Base-by-base conservation (phyloP, 2,329 filamentous ascomycete species). In the Fusarium annulatum region DNA sequence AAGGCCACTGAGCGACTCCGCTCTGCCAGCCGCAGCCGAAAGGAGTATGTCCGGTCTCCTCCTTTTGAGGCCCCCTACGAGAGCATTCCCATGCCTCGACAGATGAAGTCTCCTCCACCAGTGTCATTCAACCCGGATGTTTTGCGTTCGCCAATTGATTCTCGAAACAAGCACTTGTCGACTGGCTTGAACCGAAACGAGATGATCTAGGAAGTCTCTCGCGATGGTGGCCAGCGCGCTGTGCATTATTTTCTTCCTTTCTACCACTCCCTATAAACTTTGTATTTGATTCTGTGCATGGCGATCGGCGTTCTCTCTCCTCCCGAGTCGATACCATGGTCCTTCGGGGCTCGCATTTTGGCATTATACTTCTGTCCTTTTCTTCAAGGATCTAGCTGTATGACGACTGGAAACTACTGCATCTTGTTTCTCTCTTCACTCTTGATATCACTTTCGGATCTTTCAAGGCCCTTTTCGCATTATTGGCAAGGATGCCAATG, bases 1-100 rank as follows among this genome's bases (percentile, higher is more conserved):
- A 88, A 89, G 52, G 88, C 88, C 0, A 89, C 89, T 0, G 89
- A 91, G 75, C 86, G 88, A 53, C 86, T 91, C 77, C 86, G 89
- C 26, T 91, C 89, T 8, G 89, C 84, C 4, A 91, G 89, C 79
- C 87, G 89, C 21, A 86, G 85, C 57, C 85, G 86, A 48, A 88
- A 88, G 73, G 85, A 85, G 68, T 71, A 76, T 38, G 53, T 61
- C 11, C 67, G 74, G 69, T 79, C 76, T 36, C 76, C 78, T 12
- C 69, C 72, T 9, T 70, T 79, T 38, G 80, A 82, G 34, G 81
- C 81, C 26, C 84, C 82, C 26, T 84, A 86, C 67, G 85, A 87
- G 77, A 85, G 82, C 71, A 78, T 84, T 6, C 81, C 80, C 23
- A 72, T 74, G 63, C 75, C 77, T 30, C 71, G 74, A 53, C 77